These are phyloP conservation scores for Coemansia sp. DNA, from an alignment of 192 early-diverging fungal species.

Conservation along the genomic window DNA sequence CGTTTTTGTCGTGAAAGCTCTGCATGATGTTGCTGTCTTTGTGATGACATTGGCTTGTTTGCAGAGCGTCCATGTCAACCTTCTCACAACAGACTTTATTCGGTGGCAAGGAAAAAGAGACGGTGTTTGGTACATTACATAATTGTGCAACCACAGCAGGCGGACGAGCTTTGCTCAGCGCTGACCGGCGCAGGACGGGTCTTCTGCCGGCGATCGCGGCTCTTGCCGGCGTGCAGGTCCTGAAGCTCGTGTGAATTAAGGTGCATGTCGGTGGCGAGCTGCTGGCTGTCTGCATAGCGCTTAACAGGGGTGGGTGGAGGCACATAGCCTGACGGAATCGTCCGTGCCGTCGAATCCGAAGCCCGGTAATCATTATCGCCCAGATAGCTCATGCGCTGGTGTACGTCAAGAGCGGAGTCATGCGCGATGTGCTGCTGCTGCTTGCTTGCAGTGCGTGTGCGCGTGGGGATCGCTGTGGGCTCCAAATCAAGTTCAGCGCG, in stretches of 20 bases:
- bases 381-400: not conserved
- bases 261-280: not conserved
- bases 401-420: constrained; percentile 3
- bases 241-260: not conserved
- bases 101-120: too few species aligned
- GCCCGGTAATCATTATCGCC: not conserved
- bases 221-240: not conserved
- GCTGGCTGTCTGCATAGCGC: not conserved
- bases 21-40: too few species aligned
- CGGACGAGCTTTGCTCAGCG: constrained; percentile 10
- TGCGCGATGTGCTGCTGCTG: constrained; percentile 3
- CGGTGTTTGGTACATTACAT: too few species aligned
- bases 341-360: not conserved
- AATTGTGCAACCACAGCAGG: constrained; percentile 37
- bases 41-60: too few species aligned
- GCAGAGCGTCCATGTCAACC: too few species aligned
- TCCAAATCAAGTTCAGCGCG: not conserved
- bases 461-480: not conserved
- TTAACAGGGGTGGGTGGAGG: not conserved
- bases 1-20: too few species aligned
- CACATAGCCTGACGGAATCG: not conserved
- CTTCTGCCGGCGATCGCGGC: constrained; percentile 7
- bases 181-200: not conserved
- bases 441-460: constrained; percentile 11
- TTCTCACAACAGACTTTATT: too few species aligned